Evolutionary conservation across 768 basidiomycete genomes (phyloP), one percentile per base, ranked within the genome.

Genomic region (Amanita subjunquillea): DNA sequence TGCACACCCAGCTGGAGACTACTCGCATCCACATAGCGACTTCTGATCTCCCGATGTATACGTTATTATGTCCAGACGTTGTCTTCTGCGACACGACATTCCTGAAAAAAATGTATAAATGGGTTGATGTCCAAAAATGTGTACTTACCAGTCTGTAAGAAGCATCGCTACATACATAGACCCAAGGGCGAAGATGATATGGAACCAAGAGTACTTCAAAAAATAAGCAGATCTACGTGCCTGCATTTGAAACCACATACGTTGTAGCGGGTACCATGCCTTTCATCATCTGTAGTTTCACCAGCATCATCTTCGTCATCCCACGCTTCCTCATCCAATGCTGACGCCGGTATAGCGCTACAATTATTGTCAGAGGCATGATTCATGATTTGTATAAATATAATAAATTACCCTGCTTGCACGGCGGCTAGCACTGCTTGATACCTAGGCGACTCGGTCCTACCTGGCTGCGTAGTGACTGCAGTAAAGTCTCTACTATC

Each of bases 21-120:
- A 98, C 80, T 3, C 96, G 76, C 91, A 97, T 97, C 96, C 96
- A 99, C 95, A 99, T 98, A 3, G 96, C 93, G 7, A 88, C 85
- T 64, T 93, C 90, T 4, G 91, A 94, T 36, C 93, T 83, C 15
- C 96, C 96, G 45, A 98, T 98, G 66, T 91, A 90, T 37, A 97
- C 85, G 40, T 78, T 71, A 51, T 80, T 74, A n/a, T 80, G 76
- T 55, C 81, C 75, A 37, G 65, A 66, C 12, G 75, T 67, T 27
- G 71, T 78, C 43, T 70, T 66, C 58, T 78, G 80, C 53, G 79
- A 81, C 22, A 88, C 80, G 41, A 89, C 74, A 58, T 91, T 90
- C 86, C 87, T 89, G 50, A 38, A 29, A 27, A 30, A 48, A 25
- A 27, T 32, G 38, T 36, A n/a, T 54, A 41, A 36, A 44, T n/a